Conservation (phyloP, 352 stramenopile genomes). For the Pythium monospermum region DNA sequence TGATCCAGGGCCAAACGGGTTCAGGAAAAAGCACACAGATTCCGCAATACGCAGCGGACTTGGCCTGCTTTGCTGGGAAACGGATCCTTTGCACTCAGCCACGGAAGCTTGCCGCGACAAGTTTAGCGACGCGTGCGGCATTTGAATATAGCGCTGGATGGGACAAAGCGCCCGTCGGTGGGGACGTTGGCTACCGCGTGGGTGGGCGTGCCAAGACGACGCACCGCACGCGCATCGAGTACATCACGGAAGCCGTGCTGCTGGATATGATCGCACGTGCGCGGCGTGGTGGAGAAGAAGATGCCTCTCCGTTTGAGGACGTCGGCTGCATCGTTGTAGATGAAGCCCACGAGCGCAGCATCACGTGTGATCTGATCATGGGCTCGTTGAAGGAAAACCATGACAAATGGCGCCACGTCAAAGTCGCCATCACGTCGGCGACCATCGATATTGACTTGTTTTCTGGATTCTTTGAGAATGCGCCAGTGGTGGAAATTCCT, state of each 20-base stretch:
- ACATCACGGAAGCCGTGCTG: constrained; percentile 21
- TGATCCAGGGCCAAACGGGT: constrained; percentile 22
- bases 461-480: constrained; percentile 59
- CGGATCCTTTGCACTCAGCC: constrained; percentile 28
- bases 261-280: constrained; percentile 22
- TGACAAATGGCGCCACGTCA: constrained; percentile 37
- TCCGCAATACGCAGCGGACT: constrained; percentile 18
- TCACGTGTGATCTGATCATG: constrained; percentile 23
- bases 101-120: constrained; percentile 20
- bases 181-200: constrained; percentile 20
- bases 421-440: constrained; percentile 77
- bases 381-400: constrained; percentile 23
- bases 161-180: constrained; percentile 10
- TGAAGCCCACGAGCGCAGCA: constrained; percentile 25
- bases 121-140: constrained; percentile 19
- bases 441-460: constrained; percentile 81
- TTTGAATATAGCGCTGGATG: constrained; percentile 19
- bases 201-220: constrained; percentile 12
- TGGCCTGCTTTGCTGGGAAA: constrained; percentile 17
- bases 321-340: constrained; percentile 24
- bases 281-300: neutral
- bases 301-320: constrained; percentile 17
- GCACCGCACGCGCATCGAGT: constrained; percentile 17
- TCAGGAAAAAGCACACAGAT: constrained; percentile 28
- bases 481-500: constrained; percentile 39